Evolutionary conservation across 2,329 filamentous ascomycete genomes (phyloP).

Genomic region (Colletotrichum orbiculare): DNA sequence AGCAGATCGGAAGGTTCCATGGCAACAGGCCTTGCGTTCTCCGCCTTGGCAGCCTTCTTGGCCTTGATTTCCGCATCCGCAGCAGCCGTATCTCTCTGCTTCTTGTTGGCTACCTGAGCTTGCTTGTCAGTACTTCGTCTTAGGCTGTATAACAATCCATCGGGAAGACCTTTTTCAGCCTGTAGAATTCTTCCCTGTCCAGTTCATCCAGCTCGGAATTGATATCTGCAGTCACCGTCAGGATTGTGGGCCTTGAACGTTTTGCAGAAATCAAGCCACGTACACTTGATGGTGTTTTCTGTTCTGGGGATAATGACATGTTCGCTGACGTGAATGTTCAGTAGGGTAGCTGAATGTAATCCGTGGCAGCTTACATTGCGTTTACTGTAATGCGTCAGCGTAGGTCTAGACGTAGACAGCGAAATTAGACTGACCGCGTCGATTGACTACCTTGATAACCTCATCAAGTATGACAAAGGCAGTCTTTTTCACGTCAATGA

Average conservation of each 20-base stretch:
- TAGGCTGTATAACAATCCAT: no score
- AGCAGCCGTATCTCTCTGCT: conserved; percentile 79
- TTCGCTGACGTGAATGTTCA: conserved; percentile 63
- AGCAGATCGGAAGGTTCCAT: conserved; percentile 72
- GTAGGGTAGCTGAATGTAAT: background rate
- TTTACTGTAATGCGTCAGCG: conserved; percentile 70
- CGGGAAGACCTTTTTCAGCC: conserved; percentile 80
- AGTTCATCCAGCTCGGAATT: conserved; percentile 98
- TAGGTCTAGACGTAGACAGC: background rate
- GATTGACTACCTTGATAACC: conserved; percentile 98
- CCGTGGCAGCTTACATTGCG: conserved; percentile 74
- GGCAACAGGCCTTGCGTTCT: conserved; percentile 52
- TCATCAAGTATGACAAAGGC: conserved; percentile 98
- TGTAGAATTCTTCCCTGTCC: conserved; percentile 97
- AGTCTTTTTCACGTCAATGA: conserved; percentile 62
- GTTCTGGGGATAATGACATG: conserved; percentile 97
- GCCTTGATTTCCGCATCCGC: conserved; percentile 81
- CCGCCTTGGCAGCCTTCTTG: conserved; percentile 55
- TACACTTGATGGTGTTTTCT: conserved; percentile 99
- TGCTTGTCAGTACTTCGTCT: background rate
- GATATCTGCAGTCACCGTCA: conserved; percentile 72
- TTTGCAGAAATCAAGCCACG: conserved; percentile 40
- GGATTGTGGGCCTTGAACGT: background rate
- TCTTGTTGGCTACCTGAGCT: conserved; percentile 77
- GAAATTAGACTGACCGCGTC: conserved; percentile 73